Conservation (phyloP, 371 early-diverging fungal species). For the Phascolomyces articulosus region DNA sequence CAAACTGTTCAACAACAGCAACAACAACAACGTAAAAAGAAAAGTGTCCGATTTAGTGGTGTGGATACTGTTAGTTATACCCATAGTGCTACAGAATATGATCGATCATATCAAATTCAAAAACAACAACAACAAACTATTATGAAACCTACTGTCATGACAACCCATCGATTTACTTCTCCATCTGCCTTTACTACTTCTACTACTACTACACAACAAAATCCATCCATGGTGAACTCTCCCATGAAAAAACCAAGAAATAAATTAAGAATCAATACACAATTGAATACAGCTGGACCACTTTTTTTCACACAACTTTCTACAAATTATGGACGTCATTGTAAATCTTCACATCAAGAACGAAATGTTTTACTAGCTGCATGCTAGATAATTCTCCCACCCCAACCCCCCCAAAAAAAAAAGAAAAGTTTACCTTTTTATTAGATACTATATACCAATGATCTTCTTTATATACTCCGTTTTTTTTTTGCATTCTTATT, state of each 20-base stretch:
- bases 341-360: neutral
- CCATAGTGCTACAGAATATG: slow-evolving; percentile 24
- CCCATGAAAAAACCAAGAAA: slow-evolving; percentile 11
- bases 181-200: neutral
- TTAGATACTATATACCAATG: too few species aligned
- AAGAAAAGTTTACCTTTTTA: too few species aligned
- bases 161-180: neutral
- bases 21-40: slow-evolving; percentile 5
- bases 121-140: neutral
- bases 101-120: slow-evolving; percentile 9
- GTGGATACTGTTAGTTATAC: slow-evolving; percentile 14
- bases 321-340: slow-evolving; percentile 20
- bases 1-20: neutral
- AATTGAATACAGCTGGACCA: slow-evolving; percentile 14
- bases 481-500: too few species aligned
- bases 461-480: too few species aligned
- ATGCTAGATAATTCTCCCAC: neutral
- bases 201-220: neutral
- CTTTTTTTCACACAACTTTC: slow-evolving; percentile 20
- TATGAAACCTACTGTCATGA: neutral
- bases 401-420: too few species aligned
- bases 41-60: slow-evolving; percentile 20
- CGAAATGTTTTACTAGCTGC: neutral
- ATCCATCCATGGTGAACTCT: neutral
- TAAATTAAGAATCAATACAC: slow-evolving; percentile 19